Evolutionary conservation across 495 filamentous ascomycete genomes (phyloP), one percentile per base, ranked within the genome.

Genomic region (Penicillium robsamsonii): DNA sequence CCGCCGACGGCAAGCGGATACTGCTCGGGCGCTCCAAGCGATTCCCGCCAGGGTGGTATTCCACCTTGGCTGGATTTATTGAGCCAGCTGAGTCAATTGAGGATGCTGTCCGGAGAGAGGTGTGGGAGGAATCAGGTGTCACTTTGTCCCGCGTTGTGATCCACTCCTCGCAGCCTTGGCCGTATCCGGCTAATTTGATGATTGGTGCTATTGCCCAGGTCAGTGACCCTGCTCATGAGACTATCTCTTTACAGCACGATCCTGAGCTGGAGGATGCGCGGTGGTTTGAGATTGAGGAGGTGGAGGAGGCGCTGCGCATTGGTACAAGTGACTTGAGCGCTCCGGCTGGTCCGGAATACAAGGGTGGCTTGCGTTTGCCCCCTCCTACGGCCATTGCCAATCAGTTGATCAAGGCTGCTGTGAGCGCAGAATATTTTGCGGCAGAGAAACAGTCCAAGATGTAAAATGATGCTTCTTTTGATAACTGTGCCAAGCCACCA

Each of bases 1-100:
- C 86, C 41, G 72, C 81, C 40, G 87, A 93, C 63, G 84, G 83
- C 33, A 81, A 84, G 61, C 83, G 86, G 27, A 65, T 97, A 15
- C 83, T 97, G 4, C 87, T 98, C 0, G 94, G 94, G 30, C 87
- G 94, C 4, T 84, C 88, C 62, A 88, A 87, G 65, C 80, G 89
- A 25, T 97, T 87, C 82, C 94, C 94, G 1, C 79, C 82, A 4
- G 74, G 84, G 61, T 96, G 89, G 89, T 97, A 91, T 76, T 85
- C 79, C 51, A 96, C 92, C 2, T 83, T 98, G 3, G 94, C 94
- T 0, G 95, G 94, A 0, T 98, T 98, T 72, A 86, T 92, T 55
- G 94, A 98, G 71, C 94, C 94, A 7, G 95, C 88, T 1, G 94
- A 98, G 78, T 89, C 84, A 10, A 87, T 97, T 54, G 95, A 97